Evolutionary conservation across 768 basidiomycete genomes (phyloP).

Genomic region (Lactarius psammicola): DNA sequence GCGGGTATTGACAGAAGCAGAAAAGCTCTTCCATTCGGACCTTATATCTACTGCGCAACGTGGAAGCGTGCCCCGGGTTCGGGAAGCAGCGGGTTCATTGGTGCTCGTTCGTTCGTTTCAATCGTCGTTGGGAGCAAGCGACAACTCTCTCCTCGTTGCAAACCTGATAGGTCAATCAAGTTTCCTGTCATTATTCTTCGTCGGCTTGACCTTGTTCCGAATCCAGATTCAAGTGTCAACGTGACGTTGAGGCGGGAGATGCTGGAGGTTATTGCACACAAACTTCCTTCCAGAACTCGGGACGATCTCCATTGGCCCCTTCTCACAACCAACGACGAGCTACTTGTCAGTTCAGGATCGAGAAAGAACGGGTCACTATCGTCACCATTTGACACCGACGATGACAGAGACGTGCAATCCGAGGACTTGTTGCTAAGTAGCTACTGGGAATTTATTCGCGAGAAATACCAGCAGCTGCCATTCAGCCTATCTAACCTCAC

Average conservation of each 20-base stretch:
- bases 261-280: conserved; percentile 74
- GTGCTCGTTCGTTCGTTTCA: conserved; percentile 73
- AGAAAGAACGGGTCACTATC: conserved; percentile 29
- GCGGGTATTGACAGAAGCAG: conserved; percentile 61
- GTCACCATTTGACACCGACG: conserved; percentile 34
- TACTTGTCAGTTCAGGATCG: conserved; percentile 33
- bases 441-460: conserved; percentile 63
- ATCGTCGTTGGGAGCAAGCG: conserved; percentile 66
- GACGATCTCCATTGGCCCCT: conserved; percentile 81
- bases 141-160: conserved; percentile 55
- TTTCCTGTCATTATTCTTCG: neutral
- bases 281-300: conserved; percentile 47
- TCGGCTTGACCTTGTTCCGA: neutral
- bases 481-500: conserved; percentile 46
- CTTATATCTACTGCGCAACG: conserved; percentile 52
- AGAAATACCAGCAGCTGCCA: conserved; percentile 50
- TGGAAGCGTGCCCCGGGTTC: conserved; percentile 68
- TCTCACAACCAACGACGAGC: conserved; percentile 46
- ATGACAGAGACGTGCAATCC: conserved; percentile 40
- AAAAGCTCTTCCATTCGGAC: conserved; percentile 65
- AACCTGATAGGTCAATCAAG: conserved; percentile 55
- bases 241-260: conserved; percentile 85
- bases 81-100: conserved; percentile 70
- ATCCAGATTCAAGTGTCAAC: conserved; percentile 66
- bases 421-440: conserved; percentile 39